Conservation (phyloP, 345 rosid genomes). For the Rhodomyrtus tomentosa region DNA sequence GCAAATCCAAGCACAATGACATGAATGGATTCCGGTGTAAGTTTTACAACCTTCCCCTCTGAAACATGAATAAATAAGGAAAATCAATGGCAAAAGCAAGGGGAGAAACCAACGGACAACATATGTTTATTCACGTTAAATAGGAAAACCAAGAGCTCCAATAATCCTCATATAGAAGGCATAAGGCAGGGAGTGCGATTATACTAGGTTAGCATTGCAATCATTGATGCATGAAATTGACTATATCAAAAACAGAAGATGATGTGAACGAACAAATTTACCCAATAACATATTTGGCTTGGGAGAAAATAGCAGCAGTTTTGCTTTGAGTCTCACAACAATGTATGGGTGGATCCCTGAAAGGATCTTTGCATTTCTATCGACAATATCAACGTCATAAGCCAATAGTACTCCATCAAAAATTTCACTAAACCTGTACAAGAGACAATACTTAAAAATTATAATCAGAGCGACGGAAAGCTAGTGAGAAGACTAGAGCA, state of each 20-base stretch:
- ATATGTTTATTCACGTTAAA: neutral
- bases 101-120: neutral
- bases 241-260: neutral
- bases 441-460: neutral
- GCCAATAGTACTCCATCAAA: constrained; percentile 77
- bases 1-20: constrained; percentile 73
- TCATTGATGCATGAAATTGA: neutral
- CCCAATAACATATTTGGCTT: constrained; percentile 65
- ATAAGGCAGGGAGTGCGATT: neutral
- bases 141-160: neutral
- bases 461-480: neutral
- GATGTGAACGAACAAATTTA: neutral
- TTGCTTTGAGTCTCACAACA: constrained; percentile 45
- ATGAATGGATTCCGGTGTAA: constrained; percentile 64
- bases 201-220: neutral
- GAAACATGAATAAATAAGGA: constrained; percentile 4
- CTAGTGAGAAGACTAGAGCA: neutral
- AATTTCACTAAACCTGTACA: constrained; percentile 44
- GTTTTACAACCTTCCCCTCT: constrained; percentile 73
- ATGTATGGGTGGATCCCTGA: constrained; percentile 53
- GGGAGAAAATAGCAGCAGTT: constrained; percentile 62
- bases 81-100: neutral
- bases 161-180: neutral
- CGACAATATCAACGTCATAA: constrained; percentile 32
- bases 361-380: constrained; percentile 46